Conservation (phyloP, 1,284 basidiomycete species). For the Fomitopsis pinicola region DNA sequence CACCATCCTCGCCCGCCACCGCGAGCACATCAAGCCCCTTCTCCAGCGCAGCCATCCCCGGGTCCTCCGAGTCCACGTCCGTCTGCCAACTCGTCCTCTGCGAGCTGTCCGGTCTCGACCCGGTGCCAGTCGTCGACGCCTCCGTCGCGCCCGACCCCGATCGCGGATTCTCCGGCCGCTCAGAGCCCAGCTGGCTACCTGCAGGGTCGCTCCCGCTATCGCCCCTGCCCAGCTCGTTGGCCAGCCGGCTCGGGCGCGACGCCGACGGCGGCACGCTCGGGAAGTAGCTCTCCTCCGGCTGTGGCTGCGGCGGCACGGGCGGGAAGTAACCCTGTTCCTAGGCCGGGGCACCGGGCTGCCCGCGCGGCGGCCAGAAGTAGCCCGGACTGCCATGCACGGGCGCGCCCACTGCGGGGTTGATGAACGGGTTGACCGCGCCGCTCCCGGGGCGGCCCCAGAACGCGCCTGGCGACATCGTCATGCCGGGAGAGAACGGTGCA, state of each 20-base stretch:
- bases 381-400: constrained; percentile 38
- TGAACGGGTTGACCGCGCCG: constrained; percentile 46
- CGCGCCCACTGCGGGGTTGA: constrained; percentile 67
- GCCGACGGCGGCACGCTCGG: constrained; percentile 32
- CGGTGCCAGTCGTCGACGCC: constrained; percentile 6
- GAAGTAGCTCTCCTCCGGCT: constrained; percentile 32
- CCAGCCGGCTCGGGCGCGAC: constrained; percentile 28
- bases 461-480: constrained; percentile 67
- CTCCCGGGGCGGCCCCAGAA: constrained; percentile 57
- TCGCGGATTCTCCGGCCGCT: constrained; percentile 1
- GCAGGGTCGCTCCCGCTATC: constrained; percentile 8
- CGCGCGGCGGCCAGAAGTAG: constrained; percentile 3
- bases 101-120: constrained; percentile 15
- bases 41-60: constrained; percentile 7
- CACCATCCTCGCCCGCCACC: constrained; percentile 3
- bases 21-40: constrained; percentile 12
- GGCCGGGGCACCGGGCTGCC: neutral
- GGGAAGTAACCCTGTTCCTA: constrained; percentile 23
- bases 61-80: constrained; percentile 11
- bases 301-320: constrained; percentile 23
- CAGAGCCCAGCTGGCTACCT: neutral
- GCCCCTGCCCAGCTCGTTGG: constrained; percentile 35
- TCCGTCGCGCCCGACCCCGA: constrained; percentile 16
- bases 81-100: constrained; percentile 23
- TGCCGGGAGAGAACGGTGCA: constrained; percentile 57